Evolutionary conservation across 2,329 filamentous ascomycete genomes (phyloP), one percentile per base, ranked within the genome.

Genomic region (Metarhizium anisopliae): DNA sequence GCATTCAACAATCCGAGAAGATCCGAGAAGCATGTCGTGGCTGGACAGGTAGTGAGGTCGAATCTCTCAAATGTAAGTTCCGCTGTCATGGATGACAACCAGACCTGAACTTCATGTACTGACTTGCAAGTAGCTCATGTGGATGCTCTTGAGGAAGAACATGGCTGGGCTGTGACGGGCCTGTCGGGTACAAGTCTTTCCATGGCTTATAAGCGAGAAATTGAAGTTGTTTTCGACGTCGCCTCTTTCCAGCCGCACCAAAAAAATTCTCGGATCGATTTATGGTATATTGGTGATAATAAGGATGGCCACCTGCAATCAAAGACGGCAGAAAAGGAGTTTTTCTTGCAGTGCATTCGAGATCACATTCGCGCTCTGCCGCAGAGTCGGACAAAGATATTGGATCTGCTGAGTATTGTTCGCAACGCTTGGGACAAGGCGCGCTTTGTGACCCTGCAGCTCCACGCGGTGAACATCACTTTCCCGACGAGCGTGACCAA

Each of bases 1-100:
- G 94, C 51, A 96, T 95, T 56, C 80, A 83, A 57, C 86, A 90
- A 64, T 89, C 92, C 0, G 91, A 96, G 68, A 85, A 84, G 60
- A 78, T 95, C 30, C 83, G 89, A 59, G 91, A 96, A 68, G 89
- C 95, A 64, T 95, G 88, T 67, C 84, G 92, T 54, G 92, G 93
- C 43, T 96, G 92, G 86, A 93, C 86, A 56, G 83, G 86, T 53
- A 85, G 80, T 32, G 94, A 97, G 71, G 89, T 97, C 60, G 81
- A 81, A 60, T 75, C 77, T 43, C 76, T 95, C n/a, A 91, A 92
- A 79, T 81, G 88, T 89, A 78, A 35, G 66, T 50, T 30, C 6
- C n/a, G 58, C 73, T 80, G 67, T 82, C 68, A 52, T 49, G n/a
- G 20, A 11, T 25, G 8, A 35, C 6, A 5, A 54, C 52, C 4